phyloP scores from a whole-genome alignment of 2,329 filamentous ascomycete species.

The Penicillium aurantiogriseum region DNA sequence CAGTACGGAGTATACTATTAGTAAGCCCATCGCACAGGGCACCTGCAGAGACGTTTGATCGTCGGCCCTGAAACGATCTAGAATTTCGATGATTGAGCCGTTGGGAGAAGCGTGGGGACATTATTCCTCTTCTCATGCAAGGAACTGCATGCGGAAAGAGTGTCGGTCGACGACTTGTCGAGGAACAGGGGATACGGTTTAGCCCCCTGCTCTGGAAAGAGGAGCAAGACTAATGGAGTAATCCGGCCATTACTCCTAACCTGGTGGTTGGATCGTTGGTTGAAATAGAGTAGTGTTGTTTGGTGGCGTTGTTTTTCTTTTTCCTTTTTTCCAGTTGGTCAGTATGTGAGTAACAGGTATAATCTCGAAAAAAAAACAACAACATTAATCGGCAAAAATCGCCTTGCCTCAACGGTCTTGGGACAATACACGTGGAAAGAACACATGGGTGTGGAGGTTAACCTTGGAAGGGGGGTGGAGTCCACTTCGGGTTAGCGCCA shows the following conservation, averaged over 20 bases:
- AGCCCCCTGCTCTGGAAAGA: background rate
- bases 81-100: constrained; percentile 21
- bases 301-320: background rate
- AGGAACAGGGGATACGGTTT: background rate
- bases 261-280: background rate
- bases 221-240: background rate
- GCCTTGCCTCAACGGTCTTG: too few species aligned
- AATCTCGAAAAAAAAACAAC: too few species aligned
- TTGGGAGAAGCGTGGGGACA: constrained; percentile 13
- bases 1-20: background rate
- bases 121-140: background rate
- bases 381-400: background rate
- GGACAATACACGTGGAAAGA: background rate
- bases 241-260: background rate
- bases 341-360: background rate
- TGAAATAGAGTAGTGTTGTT: background rate
- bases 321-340: too few species aligned
- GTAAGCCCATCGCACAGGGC: constrained; percentile 15
- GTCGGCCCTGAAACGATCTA: constrained; percentile 35
- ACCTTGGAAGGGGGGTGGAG: background rate
- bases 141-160: background rate
- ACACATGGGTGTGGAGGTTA: background rate
- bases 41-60: constrained; percentile 31
- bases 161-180: background rate
- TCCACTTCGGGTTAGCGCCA: constrained; percentile 14